Base-by-base conservation (phyloP, 2,329 filamentous ascomycete species). In the Aspergillus brasiliensis region DNA sequence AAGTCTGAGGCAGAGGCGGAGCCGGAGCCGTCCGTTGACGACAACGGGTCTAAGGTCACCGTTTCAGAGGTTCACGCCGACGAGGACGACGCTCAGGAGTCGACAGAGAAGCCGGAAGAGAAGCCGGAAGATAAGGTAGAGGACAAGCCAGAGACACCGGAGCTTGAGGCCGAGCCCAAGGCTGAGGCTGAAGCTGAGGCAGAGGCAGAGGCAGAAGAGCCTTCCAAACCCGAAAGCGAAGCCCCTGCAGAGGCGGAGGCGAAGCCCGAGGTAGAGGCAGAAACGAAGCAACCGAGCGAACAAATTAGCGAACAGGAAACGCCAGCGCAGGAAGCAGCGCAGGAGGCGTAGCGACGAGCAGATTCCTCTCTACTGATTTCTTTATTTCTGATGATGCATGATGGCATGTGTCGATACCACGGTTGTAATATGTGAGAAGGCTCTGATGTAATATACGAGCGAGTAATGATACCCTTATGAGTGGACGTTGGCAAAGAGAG, bases 381-480 rank as follows among this genome's bases (percentile, higher is more conserved):
- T 23, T 51, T n/a, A n/a, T 34, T 48, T 52, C 44, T 59, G 53
- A 58, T 56, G 57, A 62, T 54, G 57, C 55, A 54, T 56, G 57
- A 62, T 54, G 59, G 56, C 51, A 54, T 51, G 56, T 57, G 53
- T 52, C 40, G 57, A 52, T 61, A 61, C 57, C 59, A 65, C 57
- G 57, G 58, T 59, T 65, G 61, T 62, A 65, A 64, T 62, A 60
- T 63, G 59, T 56, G 48, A 62, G 21, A 31, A 25, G 58, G 48
- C 19, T 44, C 38, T 60, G 61, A 62, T 61, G 65, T 67, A 67
- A 65, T 64, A 60, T 65, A 68, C 57, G 61, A 54, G 58, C 51
- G 44, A 60, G 57, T 58, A 66, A 67, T 68, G 66, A 68, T 67
- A 67, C 65, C 65, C 65, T 55, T 28, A 46, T 46, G 37, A 27